Evolutionary conservation across 1,284 basidiomycete genomes (phyloP).

Genomic region (Irpex lacteus): DNA sequence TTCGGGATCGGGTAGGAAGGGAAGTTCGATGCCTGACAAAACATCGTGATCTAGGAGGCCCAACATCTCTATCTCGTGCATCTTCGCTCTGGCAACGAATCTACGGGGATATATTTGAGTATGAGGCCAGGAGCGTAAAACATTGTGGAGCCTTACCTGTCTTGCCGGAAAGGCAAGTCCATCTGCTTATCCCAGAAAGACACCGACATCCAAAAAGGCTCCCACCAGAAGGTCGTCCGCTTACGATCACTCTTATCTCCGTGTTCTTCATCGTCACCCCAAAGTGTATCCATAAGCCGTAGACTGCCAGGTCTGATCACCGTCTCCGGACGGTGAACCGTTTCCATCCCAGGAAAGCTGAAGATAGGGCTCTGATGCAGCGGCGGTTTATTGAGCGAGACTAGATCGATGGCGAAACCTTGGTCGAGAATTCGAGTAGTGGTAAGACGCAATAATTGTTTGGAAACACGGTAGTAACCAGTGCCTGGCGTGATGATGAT

Average conservation of each 20-base stretch:
- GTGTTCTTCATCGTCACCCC: slow-evolving; percentile 67
- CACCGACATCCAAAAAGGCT: slow-evolving; percentile 80
- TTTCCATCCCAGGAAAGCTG: slow-evolving; percentile 67
- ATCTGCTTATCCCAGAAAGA: slow-evolving; percentile 85
- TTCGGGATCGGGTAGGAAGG: slow-evolving; percentile 56
- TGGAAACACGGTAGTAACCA: slow-evolving; percentile 91
- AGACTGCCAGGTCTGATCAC: slow-evolving; percentile 41
- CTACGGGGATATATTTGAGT: slow-evolving; percentile 33
- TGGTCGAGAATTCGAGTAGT: slow-evolving; percentile 96
- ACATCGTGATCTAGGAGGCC: slow-evolving; percentile 89
- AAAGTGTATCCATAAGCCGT: slow-evolving; percentile 71
- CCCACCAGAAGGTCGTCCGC: slow-evolving; percentile 76
- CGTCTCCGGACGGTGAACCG: slow-evolving; percentile 40
- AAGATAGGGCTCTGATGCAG: slow-evolving; percentile 91
- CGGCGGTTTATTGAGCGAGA: slow-evolving; percentile 91
- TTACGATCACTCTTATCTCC: slow-evolving; percentile 28
- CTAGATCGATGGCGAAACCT: slow-evolving; percentile 87
- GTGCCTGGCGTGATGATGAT: slow-evolving; percentile 93
- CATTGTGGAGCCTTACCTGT: slow-evolving; percentile 49
- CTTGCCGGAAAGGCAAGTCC: slow-evolving; percentile 83
- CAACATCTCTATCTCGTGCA: slow-evolving; percentile 94
- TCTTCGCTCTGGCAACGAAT: slow-evolving; percentile 88
- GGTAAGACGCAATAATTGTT: slow-evolving; percentile 86
- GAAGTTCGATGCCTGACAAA: slow-evolving; percentile 82
- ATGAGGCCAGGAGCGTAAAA: neutral